phyloP scores from a whole-genome alignment of 805 yeast species.

The Sungouiozyma ichnusensis region DNA sequence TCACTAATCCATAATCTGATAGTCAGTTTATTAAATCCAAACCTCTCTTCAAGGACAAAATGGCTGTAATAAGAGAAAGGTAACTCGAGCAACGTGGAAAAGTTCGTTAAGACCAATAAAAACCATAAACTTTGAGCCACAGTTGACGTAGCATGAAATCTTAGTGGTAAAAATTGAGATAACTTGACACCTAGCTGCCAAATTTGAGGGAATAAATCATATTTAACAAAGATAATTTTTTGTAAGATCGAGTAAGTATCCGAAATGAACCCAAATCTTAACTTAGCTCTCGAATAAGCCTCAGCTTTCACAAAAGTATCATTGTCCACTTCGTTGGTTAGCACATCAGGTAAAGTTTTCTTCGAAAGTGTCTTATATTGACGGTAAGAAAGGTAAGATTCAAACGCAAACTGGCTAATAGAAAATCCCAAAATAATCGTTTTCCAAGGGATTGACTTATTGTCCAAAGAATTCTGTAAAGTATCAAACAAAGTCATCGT shows the following conservation, averaged over 20 bases:
- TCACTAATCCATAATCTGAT: constrained; percentile 62
- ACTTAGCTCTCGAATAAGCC: constrained; percentile 69
- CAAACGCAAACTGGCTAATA: constrained; percentile 64
- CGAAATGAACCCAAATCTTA: constrained; percentile 52
- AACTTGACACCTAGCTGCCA: constrained; percentile 43
- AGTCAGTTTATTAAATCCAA: constrained; percentile 87
- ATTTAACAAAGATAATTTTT: constrained; percentile 47
- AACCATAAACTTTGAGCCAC: constrained; percentile 67
- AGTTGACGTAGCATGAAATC: constrained; percentile 37
- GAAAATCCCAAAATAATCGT: constrained; percentile 62
- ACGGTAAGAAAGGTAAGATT: constrained; percentile 60
- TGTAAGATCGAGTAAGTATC: constrained; percentile 42
- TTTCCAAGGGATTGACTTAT: constrained; percentile 73
- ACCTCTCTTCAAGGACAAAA: constrained; percentile 85
- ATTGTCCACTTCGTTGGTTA: constrained; percentile 55
- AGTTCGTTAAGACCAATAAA: constrained; percentile 38
- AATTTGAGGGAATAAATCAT: constrained; percentile 52
- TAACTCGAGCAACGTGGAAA: constrained; percentile 44
- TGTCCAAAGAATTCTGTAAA: constrained; percentile 44
- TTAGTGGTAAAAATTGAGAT: constrained; percentile 22
- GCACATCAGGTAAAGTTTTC: constrained; percentile 53
- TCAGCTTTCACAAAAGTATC: constrained; percentile 71
- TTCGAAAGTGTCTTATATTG: constrained; percentile 57
- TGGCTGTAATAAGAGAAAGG: constrained; percentile 70
- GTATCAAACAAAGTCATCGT: constrained; percentile 9